Evolutionary conservation across 305 asterid species (phyloP).

Genomic region (Fraxinus angustifolia): DNA sequence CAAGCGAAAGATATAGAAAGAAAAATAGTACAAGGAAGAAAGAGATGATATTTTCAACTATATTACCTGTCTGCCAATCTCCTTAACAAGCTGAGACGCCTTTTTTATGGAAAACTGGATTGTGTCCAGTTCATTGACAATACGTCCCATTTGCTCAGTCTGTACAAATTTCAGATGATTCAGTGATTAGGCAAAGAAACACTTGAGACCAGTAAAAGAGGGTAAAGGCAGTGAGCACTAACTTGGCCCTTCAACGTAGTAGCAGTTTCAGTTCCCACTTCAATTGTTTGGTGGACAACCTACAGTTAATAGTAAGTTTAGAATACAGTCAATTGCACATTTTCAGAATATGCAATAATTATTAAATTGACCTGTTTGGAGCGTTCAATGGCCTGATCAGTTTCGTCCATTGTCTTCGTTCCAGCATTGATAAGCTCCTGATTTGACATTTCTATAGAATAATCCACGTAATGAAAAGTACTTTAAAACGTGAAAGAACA

Average conservation of each 20-base stretch:
- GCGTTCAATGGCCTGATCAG: slow-evolving; percentile 98
- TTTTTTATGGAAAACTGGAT: slow-evolving; percentile 89
- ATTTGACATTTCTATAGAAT: slow-evolving; percentile 77
- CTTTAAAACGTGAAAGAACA: slow-evolving; percentile 24
- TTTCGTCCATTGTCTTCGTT: slow-evolving; percentile 74
- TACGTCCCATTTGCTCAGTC: slow-evolving; percentile 99
- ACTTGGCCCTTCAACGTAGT: slow-evolving; percentile 93
- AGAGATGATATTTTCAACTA: neutral
- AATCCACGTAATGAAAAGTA: slow-evolving; percentile 24
- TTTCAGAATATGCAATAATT: slow-evolving; percentile 18
- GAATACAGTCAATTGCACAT: slow-evolving; percentile 19
- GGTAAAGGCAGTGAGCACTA: slow-evolving; percentile 28
- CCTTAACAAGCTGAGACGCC: slow-evolving; percentile 97
- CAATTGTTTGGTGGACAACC: slow-evolving; percentile 98
- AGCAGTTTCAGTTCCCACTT: slow-evolving; percentile 96
- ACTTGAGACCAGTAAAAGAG: slow-evolving; percentile 11
- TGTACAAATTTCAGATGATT: slow-evolving; percentile 24
- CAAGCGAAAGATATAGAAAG: neutral
- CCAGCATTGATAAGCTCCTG: slow-evolving; percentile 90
- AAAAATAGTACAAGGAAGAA: neutral
- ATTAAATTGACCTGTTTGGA: slow-evolving; percentile 80
- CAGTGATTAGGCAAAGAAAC: slow-evolving; percentile 21
- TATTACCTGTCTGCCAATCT: slow-evolving; percentile 91
- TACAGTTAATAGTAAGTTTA: slow-evolving; percentile 31
- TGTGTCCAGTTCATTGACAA: slow-evolving; percentile 90